Evolutionary conservation across 2,329 filamentous ascomycete genomes (phyloP).

Genomic region (Penicillium sumatraense): DNA sequence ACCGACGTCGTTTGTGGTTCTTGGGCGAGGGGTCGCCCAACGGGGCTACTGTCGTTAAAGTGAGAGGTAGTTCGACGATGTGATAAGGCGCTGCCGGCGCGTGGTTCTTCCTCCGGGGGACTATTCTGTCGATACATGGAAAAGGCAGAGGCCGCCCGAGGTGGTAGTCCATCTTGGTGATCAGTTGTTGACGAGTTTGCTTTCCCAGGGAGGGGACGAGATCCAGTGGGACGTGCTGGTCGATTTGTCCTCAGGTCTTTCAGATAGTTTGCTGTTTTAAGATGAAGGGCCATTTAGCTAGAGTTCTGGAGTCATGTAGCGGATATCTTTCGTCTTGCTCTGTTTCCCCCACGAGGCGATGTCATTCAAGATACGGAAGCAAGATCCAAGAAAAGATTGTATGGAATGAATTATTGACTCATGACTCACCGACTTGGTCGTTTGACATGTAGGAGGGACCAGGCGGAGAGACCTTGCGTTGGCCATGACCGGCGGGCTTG

Average conservation of each 20-base stretch:
- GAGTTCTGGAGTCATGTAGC: background rate
- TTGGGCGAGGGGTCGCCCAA: slow-evolving; percentile 45
- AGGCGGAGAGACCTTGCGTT: slow-evolving; percentile 52
- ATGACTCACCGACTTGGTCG: slow-evolving; percentile 53
- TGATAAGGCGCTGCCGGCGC: slow-evolving; percentile 47
- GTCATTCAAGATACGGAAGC: background rate
- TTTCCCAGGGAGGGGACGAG: slow-evolving; percentile 61
- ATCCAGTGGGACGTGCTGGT: slow-evolving; percentile 62
- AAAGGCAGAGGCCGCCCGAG: slow-evolving; percentile 49
- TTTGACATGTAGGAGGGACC: slow-evolving; percentile 52
- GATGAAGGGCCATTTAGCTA: slow-evolving; percentile 15
- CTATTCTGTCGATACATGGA: slow-evolving; percentile 38
- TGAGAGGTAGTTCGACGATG: slow-evolving; percentile 42
- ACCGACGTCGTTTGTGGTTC: slow-evolving; percentile 38
- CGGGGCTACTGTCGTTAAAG: slow-evolving; percentile 30
- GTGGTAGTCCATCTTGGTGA: slow-evolving; percentile 37
- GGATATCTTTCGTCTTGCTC: background rate
- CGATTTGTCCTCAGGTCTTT: slow-evolving; percentile 63
- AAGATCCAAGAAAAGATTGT: background rate
- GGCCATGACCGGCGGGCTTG: slow-evolving; percentile 39
- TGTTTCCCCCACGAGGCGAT: background rate
- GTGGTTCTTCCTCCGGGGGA: slow-evolving; percentile 33
- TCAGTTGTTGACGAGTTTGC: slow-evolving; percentile 36
- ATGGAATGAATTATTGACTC: background rate
- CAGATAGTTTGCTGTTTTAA: slow-evolving; percentile 59